A percentile compares a stretch with the other conserved stretches of the same genome.
Conservation (phyloP, 331 rosid species). For the Acacia concinna region DNA sequence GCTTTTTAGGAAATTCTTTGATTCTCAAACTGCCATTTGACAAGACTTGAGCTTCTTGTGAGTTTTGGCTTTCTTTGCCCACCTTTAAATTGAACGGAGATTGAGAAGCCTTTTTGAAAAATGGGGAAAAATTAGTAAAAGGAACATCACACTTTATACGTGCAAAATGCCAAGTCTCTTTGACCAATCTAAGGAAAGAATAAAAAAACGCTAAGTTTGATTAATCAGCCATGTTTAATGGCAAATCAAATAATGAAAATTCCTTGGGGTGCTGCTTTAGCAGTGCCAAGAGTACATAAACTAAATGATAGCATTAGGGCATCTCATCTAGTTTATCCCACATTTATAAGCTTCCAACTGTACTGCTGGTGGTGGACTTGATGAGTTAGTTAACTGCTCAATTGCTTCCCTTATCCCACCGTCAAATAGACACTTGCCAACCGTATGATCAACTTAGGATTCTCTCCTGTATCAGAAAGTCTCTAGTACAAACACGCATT, state of each 20-base stretch:
- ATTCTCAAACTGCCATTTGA: slow-evolving; percentile 13
- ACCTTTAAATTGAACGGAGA: background rate
- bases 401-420: background rate
- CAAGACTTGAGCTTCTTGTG: background rate
- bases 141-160: background rate
- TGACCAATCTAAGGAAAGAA: too few relatives aligned
- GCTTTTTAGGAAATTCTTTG: background rate
- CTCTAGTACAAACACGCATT: background rate
- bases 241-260: background rate
- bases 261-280: background rate
- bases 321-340: background rate
- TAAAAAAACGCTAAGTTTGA: background rate
- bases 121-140: background rate
- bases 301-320: background rate
- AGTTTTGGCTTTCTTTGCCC: background rate
- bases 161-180: background rate
- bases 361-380: background rate
- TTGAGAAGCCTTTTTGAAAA: background rate
- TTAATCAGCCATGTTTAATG: background rate
- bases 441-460: background rate
- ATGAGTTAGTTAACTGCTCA: background rate
- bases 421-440: background rate
- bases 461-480: background rate
- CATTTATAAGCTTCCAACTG: background rate
- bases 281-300: background rate